A percentile compares a stretch with the other conserved stretches of the same genome.
phyloP scores from a whole-genome alignment of 2,329 filamentous ascomycete genomes.

The Capronia epimyces region DNA sequence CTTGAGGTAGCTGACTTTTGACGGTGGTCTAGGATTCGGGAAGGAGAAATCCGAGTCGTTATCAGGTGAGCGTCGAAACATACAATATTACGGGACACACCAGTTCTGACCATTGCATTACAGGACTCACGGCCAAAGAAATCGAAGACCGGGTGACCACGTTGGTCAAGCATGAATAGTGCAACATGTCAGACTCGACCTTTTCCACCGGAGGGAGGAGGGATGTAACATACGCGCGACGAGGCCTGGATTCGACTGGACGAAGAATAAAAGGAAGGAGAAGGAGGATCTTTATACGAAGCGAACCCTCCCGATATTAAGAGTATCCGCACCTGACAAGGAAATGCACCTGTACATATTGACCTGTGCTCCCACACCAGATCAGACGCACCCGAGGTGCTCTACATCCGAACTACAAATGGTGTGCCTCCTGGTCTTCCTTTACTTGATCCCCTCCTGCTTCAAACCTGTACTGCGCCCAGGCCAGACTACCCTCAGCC shows the following conservation, averaged over 20 bases:
- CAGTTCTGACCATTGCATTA: slow-evolving; percentile 11
- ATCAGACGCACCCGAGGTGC: background rate
- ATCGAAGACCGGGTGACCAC: slow-evolving; percentile 63
- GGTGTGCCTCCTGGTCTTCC: background rate
- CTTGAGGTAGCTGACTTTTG: slow-evolving; percentile 19
- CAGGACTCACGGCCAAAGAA: slow-evolving; percentile 63
- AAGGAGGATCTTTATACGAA: too few relatives aligned
- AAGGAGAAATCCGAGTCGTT: slow-evolving; percentile 62
- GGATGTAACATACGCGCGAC: background rate
- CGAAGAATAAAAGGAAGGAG: too few relatives aligned
- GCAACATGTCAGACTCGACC: background rate
- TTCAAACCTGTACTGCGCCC: slow-evolving; percentile 53
- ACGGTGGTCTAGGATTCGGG: slow-evolving; percentile 53
- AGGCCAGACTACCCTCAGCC: slow-evolving; percentile 49
- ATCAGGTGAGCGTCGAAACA: slow-evolving; percentile 44
- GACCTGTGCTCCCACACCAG: too few relatives aligned
- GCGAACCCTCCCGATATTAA: too few relatives aligned
- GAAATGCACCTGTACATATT: too few relatives aligned
- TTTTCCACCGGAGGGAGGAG: background rate
- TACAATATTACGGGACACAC: background rate
- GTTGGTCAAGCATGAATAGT: slow-evolving; percentile 51
- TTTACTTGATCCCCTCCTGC: slow-evolving; percentile 7
- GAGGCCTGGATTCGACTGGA: too few relatives aligned
- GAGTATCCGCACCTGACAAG: too few relatives aligned
- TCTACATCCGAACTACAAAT: background rate